A percentile compares a stretch with the other conserved stretches of the same genome.
Conservation (phyloP, 2,329 filamentous ascomycete species). For the Torrubiellomyces zombiae region DNA sequence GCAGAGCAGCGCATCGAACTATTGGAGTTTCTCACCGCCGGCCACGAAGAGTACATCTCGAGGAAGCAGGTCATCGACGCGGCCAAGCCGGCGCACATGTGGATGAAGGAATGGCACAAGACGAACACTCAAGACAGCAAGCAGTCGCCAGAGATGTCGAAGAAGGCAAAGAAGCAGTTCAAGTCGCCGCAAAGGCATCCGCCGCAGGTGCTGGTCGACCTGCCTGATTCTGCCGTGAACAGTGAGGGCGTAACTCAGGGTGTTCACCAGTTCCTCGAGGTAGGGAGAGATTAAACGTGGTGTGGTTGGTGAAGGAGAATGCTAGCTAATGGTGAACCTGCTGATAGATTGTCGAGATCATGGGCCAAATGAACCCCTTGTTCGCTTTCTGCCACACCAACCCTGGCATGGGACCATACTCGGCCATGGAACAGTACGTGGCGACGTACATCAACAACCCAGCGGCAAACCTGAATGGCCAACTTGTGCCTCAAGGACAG, state of each 20-base stretch:
- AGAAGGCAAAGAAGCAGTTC: slow-evolving; percentile 44
- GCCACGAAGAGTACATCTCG: slow-evolving; percentile 72
- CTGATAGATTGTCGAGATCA: slow-evolving; percentile 43
- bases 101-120: slow-evolving; percentile 49
- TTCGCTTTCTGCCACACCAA: slow-evolving; percentile 42
- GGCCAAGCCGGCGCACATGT: slow-evolving; percentile 43
- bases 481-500: slow-evolving; percentile 29
- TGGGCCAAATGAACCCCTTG: slow-evolving; percentile 49
- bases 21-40: slow-evolving; percentile 62
- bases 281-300: too few species aligned
- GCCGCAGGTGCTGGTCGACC: slow-evolving; percentile 37
- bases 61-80: slow-evolving; percentile 46
- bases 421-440: slow-evolving; percentile 45
- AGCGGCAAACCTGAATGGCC: slow-evolving; percentile 28
- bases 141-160: slow-evolving; percentile 48
- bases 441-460: slow-evolving; percentile 24
- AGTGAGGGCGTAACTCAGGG: slow-evolving; percentile 42
- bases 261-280: slow-evolving; percentile 49
- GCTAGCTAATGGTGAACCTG: slow-evolving; percentile 7
- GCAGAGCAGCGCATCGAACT: slow-evolving; percentile 64
- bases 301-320: neutral
- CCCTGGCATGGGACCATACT: slow-evolving; percentile 36
- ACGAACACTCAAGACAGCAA: slow-evolving; percentile 40
- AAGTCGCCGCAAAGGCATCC: slow-evolving; percentile 43
- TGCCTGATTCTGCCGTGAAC: slow-evolving; percentile 43